These are phyloP conservation scores for Scheffersomyces amazonensis DNA, from an alignment of 805 yeast genomes.

Conservation along the genomic window DNA sequence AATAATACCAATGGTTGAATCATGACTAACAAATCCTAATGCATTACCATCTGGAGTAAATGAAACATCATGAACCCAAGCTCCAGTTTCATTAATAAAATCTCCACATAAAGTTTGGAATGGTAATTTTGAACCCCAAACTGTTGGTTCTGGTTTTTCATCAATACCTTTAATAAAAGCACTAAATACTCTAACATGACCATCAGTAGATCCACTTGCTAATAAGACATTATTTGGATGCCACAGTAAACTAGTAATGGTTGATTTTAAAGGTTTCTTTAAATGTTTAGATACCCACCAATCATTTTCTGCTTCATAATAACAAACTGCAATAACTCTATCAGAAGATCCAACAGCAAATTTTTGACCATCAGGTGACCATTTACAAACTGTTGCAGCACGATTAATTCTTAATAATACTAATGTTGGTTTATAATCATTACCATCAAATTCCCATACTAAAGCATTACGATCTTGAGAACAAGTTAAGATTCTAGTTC, in stretches of 20 bases:
- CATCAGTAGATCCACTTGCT: constrained; percentile 91
- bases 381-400: constrained; percentile 89
- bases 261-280: constrained; percentile 89
- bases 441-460: constrained; percentile 82
- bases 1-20: constrained; percentile 75
- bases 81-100: constrained; percentile 61
- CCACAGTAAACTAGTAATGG: constrained; percentile 83
- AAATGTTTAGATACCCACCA: constrained; percentile 99
- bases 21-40: constrained; percentile 82
- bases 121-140: constrained; percentile 95
- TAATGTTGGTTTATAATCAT: constrained; percentile 75
- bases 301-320: constrained; percentile 92
- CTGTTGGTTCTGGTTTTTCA: constrained; percentile 70
- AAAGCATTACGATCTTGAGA: constrained; percentile 97
- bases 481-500: constrained; percentile 84
- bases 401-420: constrained; percentile 90
- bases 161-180: constrained; percentile 89
- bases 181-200: constrained; percentile 85
- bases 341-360: constrained; percentile 98
- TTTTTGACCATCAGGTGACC: constrained; percentile 95
- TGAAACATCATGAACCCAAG: constrained; percentile 90
- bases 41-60: constrained; percentile 80
- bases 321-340: constrained; percentile 90
- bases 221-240: constrained; percentile 88
- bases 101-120: constrained; percentile 91